These are phyloP conservation scores for Magnaporthiopsis incrustans DNA, from an alignment of 2,329 filamentous ascomycete genomes.

Conservation along the genomic window DNA sequence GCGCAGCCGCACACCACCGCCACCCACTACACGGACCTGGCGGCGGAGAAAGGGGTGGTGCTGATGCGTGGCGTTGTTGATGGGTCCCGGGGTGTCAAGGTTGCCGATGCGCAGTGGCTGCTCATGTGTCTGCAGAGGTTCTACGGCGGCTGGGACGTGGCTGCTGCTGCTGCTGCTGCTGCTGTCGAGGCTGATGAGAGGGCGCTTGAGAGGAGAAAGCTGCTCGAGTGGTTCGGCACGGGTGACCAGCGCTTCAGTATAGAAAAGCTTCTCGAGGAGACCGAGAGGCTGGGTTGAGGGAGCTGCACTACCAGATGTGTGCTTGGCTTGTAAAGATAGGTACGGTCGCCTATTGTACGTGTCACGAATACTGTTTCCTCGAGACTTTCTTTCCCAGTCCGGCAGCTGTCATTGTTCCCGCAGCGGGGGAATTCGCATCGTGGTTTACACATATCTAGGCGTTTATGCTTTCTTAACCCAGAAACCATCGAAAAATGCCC, in stretches of 20 bases:
- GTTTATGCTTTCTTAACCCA: too few relatives aligned
- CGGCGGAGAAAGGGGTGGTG: conserved; percentile 66
- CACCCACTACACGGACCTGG: conserved; percentile 82
- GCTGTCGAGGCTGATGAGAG: conserved; percentile 34
- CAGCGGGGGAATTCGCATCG: not conserved
- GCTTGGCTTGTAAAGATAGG: not conserved
- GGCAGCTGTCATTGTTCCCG: too few relatives aligned
- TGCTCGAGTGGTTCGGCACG: conserved; percentile 74
- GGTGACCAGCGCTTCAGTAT: conserved; percentile 77
- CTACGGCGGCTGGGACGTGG: conserved; percentile 60
- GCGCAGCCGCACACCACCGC: conserved; percentile 88
- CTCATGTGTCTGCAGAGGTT: conserved; percentile 92
- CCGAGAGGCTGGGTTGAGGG: conserved; percentile 65
- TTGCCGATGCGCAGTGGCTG: conserved; percentile 81
- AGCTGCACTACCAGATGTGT: not conserved
- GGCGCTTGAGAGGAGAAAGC: conserved; percentile 52
- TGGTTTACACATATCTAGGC: too few relatives aligned
- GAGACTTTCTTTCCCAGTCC: not conserved
- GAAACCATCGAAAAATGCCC: too few relatives aligned
- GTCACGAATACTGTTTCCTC: not conserved
- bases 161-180: conserved; percentile 27
- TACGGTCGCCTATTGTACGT: not conserved
- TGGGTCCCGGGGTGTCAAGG: conserved; percentile 65
- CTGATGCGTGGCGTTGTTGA: conserved; percentile 78
- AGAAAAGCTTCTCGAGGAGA: conserved; percentile 79